A percentile compares a stretch with the other conserved stretches of the same genome.
Conservation (phyloP, 805 yeast genomes). For the Candida qinlingensis region DNA sequence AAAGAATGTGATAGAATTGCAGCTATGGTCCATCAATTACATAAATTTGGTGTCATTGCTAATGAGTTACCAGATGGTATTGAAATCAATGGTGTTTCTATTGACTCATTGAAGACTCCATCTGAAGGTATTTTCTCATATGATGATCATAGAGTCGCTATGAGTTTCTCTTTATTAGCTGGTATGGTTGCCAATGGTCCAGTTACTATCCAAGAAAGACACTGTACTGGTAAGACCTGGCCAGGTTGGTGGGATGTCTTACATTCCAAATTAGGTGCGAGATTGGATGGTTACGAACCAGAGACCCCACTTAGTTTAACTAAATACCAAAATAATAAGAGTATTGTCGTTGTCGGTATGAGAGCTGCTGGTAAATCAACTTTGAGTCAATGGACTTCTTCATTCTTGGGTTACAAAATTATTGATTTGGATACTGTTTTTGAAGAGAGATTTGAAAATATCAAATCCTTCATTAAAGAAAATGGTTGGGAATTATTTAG, state of each 20-base stretch:
- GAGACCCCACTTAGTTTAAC: slow-evolving; percentile 16
- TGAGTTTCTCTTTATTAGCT: slow-evolving; percentile 89
- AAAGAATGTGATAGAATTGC: slow-evolving; percentile 95
- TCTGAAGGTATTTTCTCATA: slow-evolving; percentile 64
- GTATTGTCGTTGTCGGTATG: slow-evolving; percentile 87
- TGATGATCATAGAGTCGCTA: slow-evolving; percentile 97
- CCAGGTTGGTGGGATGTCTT: slow-evolving; percentile 99
- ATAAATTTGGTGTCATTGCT: slow-evolving; percentile 85
- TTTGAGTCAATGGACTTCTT: slow-evolving; percentile 73
- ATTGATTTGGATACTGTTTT: slow-evolving; percentile 74
- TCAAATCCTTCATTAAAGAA: slow-evolving; percentile 54
- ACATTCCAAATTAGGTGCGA: slow-evolving; percentile 59
- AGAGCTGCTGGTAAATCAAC: slow-evolving; percentile 96
- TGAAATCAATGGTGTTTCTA: slow-evolving; percentile 66
- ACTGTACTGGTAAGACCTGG: slow-evolving; percentile 97
- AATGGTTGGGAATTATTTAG: slow-evolving; percentile 91
- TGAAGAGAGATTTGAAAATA: slow-evolving; percentile 47
- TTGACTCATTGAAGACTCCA: slow-evolving; percentile 45
- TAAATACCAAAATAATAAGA: slow-evolving; percentile 34
- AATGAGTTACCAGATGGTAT: slow-evolving; percentile 90
- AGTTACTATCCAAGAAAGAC: slow-evolving; percentile 76
- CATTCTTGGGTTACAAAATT: slow-evolving; percentile 56
- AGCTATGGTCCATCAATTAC: slow-evolving; percentile 87
- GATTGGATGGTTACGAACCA: slow-evolving; percentile 69
- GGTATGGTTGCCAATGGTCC: slow-evolving; percentile 51